Conservation (phyloP, 75 land plant species). For the Pinus tabuliformis region DNA sequence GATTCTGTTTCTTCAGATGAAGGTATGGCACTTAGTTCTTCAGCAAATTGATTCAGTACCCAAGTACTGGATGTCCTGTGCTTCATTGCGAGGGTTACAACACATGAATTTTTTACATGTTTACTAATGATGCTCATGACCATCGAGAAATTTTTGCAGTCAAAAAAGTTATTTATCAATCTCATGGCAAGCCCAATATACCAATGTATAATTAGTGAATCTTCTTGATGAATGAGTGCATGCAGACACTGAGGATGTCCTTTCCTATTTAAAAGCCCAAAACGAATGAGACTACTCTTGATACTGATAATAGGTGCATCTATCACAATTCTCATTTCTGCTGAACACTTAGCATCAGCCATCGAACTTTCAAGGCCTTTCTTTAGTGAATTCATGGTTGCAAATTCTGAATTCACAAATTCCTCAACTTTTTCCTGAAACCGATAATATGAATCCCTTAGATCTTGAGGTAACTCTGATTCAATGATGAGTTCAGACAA, state of each 20-base stretch:
- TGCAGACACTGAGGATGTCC: conserved; percentile 34
- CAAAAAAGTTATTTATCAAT: conserved; percentile 53
- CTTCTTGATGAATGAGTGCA: conserved; percentile 40
- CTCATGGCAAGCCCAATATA: conserved; percentile 51
- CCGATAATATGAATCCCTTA: conserved; percentile 42
- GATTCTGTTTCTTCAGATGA: conserved; percentile 31
- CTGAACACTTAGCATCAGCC: neutral
- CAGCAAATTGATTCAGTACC: conserved; percentile 45
- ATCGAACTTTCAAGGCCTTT: conserved; percentile 16
- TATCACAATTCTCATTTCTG: conserved; percentile 12
- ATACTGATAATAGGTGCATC: conserved; percentile 41
- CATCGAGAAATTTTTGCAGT: conserved; percentile 38
- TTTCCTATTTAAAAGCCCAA: conserved; percentile 38
- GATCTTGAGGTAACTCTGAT: conserved; percentile 52
- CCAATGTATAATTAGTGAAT: conserved; percentile 54
- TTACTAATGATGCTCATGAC: conserved; percentile 37
- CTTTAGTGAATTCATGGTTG: conserved; percentile 28
- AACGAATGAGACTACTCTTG: conserved; percentile 38
- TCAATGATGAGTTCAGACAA: conserved; percentile 51
- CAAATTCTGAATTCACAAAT: conserved; percentile 53
- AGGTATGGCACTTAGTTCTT: conserved; percentile 39
- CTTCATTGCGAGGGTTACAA: conserved; percentile 57
- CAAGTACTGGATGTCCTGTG: conserved; percentile 32
- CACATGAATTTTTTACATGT: conserved; percentile 44
- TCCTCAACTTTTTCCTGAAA: conserved; percentile 47